Percentiles rank a stretch among this genome's conserved stretches.
phyloP scores from a whole-genome alignment of 345 rosid genomes.

The Odontarrhena argentea region DNA sequence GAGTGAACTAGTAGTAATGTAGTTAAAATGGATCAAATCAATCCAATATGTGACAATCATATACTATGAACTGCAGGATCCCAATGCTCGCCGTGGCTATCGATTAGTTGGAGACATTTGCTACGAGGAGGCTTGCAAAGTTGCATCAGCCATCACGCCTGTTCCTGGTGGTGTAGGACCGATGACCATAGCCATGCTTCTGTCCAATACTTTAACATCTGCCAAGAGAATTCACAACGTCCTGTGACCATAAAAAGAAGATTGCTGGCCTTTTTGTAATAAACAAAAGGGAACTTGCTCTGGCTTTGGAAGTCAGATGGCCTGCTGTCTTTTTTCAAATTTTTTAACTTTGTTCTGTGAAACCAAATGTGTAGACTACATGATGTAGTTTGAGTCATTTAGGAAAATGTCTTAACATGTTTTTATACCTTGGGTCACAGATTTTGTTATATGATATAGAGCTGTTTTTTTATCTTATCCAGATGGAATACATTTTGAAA shows the following conservation, averaged over 20 bases:
- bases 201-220: slow-evolving; percentile 71
- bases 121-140: slow-evolving; percentile 73
- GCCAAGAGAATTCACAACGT: slow-evolving; percentile 68
- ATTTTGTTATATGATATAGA: neutral
- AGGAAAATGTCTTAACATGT: neutral
- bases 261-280: neutral
- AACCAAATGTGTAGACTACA: neutral
- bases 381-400: neutral
- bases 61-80: slow-evolving; percentile 49
- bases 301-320: neutral
- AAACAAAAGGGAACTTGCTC: neutral
- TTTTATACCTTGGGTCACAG: neutral
- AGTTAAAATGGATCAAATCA: neutral
- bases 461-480: neutral
- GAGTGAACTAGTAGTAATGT: slow-evolving; percentile 8
- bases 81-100: slow-evolving; percentile 60
- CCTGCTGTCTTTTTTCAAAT: neutral
- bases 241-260: slow-evolving; percentile 38
- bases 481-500: slow-evolving; percentile 1
- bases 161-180: slow-evolving; percentile 96
- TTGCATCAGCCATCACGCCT: slow-evolving; percentile 78
- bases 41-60: neutral
- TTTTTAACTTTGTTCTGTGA: neutral
- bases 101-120: slow-evolving; percentile 80
- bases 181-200: slow-evolving; percentile 92